Evolutionary conservation across 1,139 yeast species (phyloP).

Genomic region (Dujonia santamariae): DNA sequence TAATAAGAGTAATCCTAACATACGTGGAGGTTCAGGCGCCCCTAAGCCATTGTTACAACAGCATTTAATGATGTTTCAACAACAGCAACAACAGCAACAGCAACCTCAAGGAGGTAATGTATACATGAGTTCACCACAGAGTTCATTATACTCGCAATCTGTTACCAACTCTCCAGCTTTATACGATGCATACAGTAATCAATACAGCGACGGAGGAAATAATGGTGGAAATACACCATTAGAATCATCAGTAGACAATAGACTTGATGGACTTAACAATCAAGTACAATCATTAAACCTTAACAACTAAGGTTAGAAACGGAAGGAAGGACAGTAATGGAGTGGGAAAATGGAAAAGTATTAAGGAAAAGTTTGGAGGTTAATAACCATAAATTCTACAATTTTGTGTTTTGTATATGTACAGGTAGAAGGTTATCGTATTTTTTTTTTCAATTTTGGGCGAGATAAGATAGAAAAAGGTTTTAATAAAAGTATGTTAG

Average conservation of each 20-base stretch:
- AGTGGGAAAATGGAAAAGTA: background rate
- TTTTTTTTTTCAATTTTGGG: background rate
- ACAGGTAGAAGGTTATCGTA: background rate
- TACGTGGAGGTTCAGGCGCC: constrained; percentile 1
- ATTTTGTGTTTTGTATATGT: background rate
- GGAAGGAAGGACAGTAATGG: background rate
- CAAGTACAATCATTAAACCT: constrained; percentile 8
- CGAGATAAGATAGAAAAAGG: background rate
- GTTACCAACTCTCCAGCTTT: constrained; percentile 24
- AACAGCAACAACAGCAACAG: constrained; percentile 9
- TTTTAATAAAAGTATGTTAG: background rate
- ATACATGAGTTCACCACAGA: constrained; percentile 10
- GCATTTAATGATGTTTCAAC: constrained; percentile 8
- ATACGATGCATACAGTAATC: constrained; percentile 12
- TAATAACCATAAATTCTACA: background rate
- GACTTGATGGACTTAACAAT: constrained; percentile 5
- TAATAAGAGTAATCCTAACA: constrained; percentile 2
- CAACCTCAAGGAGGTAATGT: constrained; percentile 10
- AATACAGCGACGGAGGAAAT: constrained; percentile 1
- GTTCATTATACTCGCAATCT: constrained; percentile 18
- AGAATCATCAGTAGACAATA: constrained; percentile 3
- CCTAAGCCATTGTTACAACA: constrained; percentile 7
- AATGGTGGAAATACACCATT: constrained; percentile 5
- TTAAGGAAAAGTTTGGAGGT: background rate
- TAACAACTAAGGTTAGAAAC: constrained; percentile 3